Evolutionary conservation across 495 filamentous ascomycete species (phyloP).

Genomic region (Daldinia concentrica): DNA sequence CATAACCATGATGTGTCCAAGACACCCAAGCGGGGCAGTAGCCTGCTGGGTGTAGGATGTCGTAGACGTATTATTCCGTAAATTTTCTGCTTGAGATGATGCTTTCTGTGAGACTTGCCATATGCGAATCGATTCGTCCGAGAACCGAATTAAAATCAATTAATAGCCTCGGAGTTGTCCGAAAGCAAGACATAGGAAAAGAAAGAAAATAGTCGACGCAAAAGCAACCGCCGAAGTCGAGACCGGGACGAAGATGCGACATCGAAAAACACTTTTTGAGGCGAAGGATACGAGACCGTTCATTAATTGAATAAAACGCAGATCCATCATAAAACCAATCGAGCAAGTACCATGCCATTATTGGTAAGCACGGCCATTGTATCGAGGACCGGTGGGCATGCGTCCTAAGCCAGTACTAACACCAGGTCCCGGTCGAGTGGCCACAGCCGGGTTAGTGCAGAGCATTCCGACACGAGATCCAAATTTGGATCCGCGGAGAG

Average conservation of each 20-base stretch:
- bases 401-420: constrained; percentile 68
- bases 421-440: constrained; percentile 85
- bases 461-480: constrained; percentile 98
- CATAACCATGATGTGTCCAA: constrained; percentile 70
- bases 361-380: constrained; percentile 62
- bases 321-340: constrained; percentile 27
- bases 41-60: constrained; percentile 67
- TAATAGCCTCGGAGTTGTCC: constrained; percentile 36
- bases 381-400: constrained; percentile 61
- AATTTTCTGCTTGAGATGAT: constrained; percentile 66
- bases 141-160: constrained; percentile 46
- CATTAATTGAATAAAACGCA: constrained; percentile 12
- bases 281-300: constrained; percentile 36
- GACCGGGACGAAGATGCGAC: constrained; percentile 6
- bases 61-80: constrained; percentile 58
- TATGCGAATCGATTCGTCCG: constrained; percentile 45
- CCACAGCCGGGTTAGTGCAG: constrained; percentile 90
- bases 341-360: constrained; percentile 45
- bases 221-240: neutral
- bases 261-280: constrained; percentile 15
- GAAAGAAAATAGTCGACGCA: constrained; percentile 28
- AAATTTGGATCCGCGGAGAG: constrained; percentile 96
- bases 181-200: constrained; percentile 50
- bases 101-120: constrained; percentile 50
- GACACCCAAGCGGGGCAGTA: constrained; percentile 61